A percentile compares a stretch with the other conserved stretches of the same genome.
Conservation (phyloP, 768 basidiomycete species). For the Mycena floridula region DNA sequence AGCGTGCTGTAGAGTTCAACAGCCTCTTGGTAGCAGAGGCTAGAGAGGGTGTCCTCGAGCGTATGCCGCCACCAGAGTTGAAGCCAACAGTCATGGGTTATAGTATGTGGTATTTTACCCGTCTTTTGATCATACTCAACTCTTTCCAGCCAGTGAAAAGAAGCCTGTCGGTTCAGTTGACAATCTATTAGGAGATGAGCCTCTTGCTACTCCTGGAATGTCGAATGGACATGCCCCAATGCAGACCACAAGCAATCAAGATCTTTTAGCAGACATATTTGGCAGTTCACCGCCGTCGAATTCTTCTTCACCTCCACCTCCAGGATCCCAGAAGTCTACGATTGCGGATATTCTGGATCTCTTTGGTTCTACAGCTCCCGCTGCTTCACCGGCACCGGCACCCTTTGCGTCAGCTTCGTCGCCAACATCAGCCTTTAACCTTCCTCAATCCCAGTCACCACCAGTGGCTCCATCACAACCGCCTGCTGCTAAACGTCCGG, state of each 20-base stretch:
- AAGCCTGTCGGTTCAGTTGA: conserved; percentile 91
- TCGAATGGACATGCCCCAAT: conserved; percentile 35
- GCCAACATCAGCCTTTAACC: conserved; percentile 26
- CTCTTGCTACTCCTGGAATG: conserved; percentile 32
- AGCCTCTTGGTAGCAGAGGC: conserved; percentile 78
- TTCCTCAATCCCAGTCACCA: conserved; percentile 31
- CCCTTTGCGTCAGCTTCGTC: conserved; percentile 16
- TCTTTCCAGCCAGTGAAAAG: conserved; percentile 77
- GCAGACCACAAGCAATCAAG: conserved; percentile 72
- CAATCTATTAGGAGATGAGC: conserved; percentile 83
- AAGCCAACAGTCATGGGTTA: conserved; percentile 96
- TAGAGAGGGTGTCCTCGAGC: conserved; percentile 81
- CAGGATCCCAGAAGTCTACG: conserved; percentile 47
- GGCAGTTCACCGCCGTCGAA: conserved; percentile 40
- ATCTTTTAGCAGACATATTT: conserved; percentile 91
- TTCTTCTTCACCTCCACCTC: conserved; percentile 30
- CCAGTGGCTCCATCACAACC: conserved; percentile 27
- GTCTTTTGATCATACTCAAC: conserved; percentile 4
- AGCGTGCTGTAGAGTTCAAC: conserved; percentile 92
- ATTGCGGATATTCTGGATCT: conserved; percentile 91
- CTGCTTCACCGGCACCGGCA: conserved; percentile 25
- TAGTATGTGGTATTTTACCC: conserved; percentile 40
- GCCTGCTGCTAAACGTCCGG: conserved; percentile 45
- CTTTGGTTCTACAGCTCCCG: conserved; percentile 52
- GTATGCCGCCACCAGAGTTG: conserved; percentile 98